phyloP scores from a whole-genome alignment of 1,139 yeast species.

The Saccharomyces hybrid region DNA sequence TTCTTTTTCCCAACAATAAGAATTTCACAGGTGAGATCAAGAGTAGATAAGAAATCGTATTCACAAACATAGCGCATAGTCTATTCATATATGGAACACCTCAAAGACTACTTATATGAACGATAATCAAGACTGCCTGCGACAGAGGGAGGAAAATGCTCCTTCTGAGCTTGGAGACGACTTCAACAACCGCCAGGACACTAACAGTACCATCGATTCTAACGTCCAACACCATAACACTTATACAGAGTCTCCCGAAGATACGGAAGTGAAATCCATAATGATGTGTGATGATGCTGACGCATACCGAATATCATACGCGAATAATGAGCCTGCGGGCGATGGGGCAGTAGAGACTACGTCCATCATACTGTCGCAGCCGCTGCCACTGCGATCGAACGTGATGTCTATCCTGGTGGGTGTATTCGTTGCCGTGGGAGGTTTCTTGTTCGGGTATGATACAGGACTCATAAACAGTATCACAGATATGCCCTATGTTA shows the following conservation, averaged over 20 bases:
- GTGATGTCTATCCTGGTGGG: constrained; percentile 64
- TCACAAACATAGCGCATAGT: not conserved
- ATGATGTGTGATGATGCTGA: not conserved
- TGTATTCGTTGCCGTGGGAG: constrained; percentile 70
- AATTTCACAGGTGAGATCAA: not conserved
- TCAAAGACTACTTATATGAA: not conserved
- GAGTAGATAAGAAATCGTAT: not conserved
- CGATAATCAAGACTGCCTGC: not conserved
- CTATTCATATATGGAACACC: not conserved
- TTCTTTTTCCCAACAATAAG: not conserved
- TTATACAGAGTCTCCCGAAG: not conserved
- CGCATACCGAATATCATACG: not conserved
- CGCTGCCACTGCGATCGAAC: constrained; percentile 41
- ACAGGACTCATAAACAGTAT: constrained; percentile 73
- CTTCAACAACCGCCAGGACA: not conserved
- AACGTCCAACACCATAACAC: not conserved
- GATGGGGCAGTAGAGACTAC: constrained; percentile 12
- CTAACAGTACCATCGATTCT: not conserved
- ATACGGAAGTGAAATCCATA: not conserved
- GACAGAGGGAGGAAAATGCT: not conserved
- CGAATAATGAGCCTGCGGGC: not conserved
- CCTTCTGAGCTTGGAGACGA: not conserved
- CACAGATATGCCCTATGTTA: constrained; percentile 62
- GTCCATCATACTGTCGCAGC: constrained; percentile 16
- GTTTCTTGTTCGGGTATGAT: constrained; percentile 76